A percentile compares a stretch with the other conserved stretches of the same genome.
phyloP scores from a whole-genome alignment of 306 rosid species.

The Dalbergia cochinchinensis region DNA sequence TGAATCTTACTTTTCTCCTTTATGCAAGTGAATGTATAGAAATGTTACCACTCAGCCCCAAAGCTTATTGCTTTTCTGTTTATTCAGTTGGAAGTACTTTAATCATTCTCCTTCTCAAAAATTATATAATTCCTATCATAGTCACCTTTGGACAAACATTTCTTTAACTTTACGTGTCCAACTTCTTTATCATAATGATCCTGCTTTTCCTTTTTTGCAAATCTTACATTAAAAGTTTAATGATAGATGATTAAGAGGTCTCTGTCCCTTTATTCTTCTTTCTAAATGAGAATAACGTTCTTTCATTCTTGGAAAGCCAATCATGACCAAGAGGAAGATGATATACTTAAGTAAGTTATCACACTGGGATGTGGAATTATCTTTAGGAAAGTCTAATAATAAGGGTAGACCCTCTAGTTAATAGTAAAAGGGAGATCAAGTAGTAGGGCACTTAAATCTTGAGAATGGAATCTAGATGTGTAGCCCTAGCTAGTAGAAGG shows the following conservation, averaged over 20 bases:
- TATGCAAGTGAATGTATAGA: conserved; percentile 26
- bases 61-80: conserved; percentile 54
- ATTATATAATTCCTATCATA: conserved; percentile 54
- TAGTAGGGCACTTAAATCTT: conserved; percentile 44
- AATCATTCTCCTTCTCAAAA: conserved; percentile 50
- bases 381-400: conserved; percentile 52
- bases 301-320: conserved; percentile 52
- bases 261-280: conserved; percentile 52
- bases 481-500: conserved; percentile 41
- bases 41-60: conserved; percentile 49
- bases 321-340: conserved; percentile 51
- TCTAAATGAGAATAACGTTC: conserved; percentile 55
- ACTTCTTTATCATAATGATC: conserved; percentile 62
- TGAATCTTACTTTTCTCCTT: conserved; percentile 31
- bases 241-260: conserved; percentile 56
- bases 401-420: conserved; percentile 44
- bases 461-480: conserved; percentile 66
- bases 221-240: conserved; percentile 65
- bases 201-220: conserved; percentile 60
- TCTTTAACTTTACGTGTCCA: conserved; percentile 66
- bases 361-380: conserved; percentile 59
- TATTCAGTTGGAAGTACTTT: conserved; percentile 61
- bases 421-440: conserved; percentile 46
- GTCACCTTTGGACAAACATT: conserved; percentile 63
- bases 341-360: conserved; percentile 67